Evolutionary conservation across 1,284 basidiomycete species (phyloP).

Genomic region (Agroathelia rolfsii): DNA sequence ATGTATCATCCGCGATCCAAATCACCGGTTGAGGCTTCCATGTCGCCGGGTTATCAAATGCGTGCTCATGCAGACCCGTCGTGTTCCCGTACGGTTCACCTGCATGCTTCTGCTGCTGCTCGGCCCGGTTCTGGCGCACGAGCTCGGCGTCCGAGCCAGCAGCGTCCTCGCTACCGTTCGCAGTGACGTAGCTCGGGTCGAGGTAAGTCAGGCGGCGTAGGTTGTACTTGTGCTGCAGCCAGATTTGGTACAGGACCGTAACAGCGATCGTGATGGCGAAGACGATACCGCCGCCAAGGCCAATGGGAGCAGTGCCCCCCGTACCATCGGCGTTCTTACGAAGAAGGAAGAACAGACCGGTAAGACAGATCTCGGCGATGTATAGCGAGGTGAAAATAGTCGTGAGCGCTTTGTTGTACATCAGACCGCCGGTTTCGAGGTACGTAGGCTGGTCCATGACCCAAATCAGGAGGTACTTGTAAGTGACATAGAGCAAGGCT

Average conservation of each 20-base stretch:
- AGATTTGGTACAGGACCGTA: constrained; percentile 28
- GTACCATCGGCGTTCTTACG: constrained; percentile 24
- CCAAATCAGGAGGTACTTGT: constrained; percentile 18
- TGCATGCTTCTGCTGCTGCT: constrained; percentile 6
- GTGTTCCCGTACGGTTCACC: constrained; percentile 19
- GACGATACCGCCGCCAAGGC: constrained; percentile 53
- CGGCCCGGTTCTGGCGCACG: too few relatives aligned
- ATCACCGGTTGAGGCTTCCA: constrained; percentile 52
- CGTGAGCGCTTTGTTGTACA: neutral
- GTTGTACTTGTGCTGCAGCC: constrained; percentile 30
- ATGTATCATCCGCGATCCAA: constrained; percentile 53
- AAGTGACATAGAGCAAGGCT: constrained; percentile 63
- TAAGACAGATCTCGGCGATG: constrained; percentile 55
- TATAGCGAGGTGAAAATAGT: constrained; percentile 51
- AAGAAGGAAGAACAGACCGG: constrained; percentile 65
- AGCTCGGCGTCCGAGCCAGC: constrained; percentile 15
- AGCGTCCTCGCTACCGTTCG: constrained; percentile 16
- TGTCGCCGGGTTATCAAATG: constrained; percentile 56
- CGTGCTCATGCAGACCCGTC: constrained; percentile 26
- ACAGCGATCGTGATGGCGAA: constrained; percentile 50
- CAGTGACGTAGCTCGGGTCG: constrained; percentile 17
- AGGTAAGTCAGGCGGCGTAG: constrained; percentile 7
- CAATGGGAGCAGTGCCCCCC: constrained; percentile 28
- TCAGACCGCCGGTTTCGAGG: neutral
- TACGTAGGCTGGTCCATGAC: too few relatives aligned